A percentile compares a stretch with the other conserved stretches of the same genome.
Evolutionary conservation across 2,329 filamentous ascomycete genomes (phyloP).

Genomic region (Hypoxylon sp.): DNA sequence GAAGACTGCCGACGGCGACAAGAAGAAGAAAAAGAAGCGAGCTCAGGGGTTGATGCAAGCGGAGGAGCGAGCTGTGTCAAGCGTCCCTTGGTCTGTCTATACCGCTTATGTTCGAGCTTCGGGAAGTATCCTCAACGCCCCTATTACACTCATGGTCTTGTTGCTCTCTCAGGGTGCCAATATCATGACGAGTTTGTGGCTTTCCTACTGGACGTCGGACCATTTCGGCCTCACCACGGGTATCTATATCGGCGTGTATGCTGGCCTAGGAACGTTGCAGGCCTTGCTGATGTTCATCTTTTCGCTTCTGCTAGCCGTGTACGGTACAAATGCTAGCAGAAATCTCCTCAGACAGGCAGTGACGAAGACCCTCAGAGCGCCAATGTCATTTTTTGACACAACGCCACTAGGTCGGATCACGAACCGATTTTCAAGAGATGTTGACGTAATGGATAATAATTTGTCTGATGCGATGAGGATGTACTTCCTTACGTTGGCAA

Average conservation of each 20-base stretch:
- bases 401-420: constrained; percentile 95
- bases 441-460: constrained; percentile 96
- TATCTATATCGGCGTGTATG: constrained; percentile 80
- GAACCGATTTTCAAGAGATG: constrained; percentile 95
- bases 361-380: constrained; percentile 77
- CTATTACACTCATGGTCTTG: constrained; percentile 74
- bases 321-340: constrained; percentile 86
- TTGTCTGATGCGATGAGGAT: constrained; percentile 91
- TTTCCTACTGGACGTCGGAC: constrained; percentile 92
- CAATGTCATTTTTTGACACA: constrained; percentile 97
- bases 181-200: constrained; percentile 90
- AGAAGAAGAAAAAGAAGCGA: constrained; percentile 72
- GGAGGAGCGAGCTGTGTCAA: constrained; percentile 76
- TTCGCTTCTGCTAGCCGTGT: constrained; percentile 81
- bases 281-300: constrained; percentile 85
- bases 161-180: constrained; percentile 85
- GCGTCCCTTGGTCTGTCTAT: constrained; percentile 86
- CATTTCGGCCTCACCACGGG: constrained; percentile 78
- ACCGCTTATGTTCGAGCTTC: constrained; percentile 82
- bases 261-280: constrained; percentile 79
- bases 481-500: constrained; percentile 88
- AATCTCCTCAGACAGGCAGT: constrained; percentile 86
- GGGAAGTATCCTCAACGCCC: constrained; percentile 77
- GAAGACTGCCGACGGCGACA: constrained; percentile 61
- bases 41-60: constrained; percentile 78